Conservation (phyloP, 1,284 basidiomycete genomes). For the Mycosarcoma mackinlayi region DNA sequence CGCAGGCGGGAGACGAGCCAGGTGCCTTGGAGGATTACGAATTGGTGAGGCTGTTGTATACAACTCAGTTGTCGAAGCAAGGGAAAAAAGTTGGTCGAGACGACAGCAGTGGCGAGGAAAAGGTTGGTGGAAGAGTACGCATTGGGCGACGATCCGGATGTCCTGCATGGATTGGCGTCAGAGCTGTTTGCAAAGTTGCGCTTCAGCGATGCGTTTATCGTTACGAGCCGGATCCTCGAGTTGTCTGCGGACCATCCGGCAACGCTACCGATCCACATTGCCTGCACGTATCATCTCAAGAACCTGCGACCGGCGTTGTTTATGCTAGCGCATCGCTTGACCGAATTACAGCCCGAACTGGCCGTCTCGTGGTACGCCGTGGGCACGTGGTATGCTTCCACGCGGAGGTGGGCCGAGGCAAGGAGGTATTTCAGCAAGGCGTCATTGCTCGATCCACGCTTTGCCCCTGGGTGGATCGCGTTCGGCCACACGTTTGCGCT, state of each 20-base stretch:
- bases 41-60: constrained; percentile 91
- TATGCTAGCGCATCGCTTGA: constrained; percentile 93
- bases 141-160: constrained; percentile 88
- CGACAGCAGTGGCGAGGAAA: constrained; percentile 58
- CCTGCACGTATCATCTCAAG: constrained; percentile 94
- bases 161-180: constrained; percentile 90
- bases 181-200: constrained; percentile 86
- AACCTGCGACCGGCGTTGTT: constrained; percentile 92
- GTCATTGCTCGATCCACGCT: constrained; percentile 93
- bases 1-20: constrained; percentile 75
- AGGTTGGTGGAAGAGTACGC: constrained; percentile 77
- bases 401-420: constrained; percentile 75
- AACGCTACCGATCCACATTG: constrained; percentile 87
- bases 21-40: constrained; percentile 77
- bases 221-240: constrained; percentile 73
- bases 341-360: constrained; percentile 87
- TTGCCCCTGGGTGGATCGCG: constrained; percentile 95
- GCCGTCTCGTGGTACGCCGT: constrained; percentile 98
- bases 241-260: constrained; percentile 57
- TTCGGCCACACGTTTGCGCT: constrained; percentile 97
- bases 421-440: constrained; percentile 77
- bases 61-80: constrained; percentile 86
- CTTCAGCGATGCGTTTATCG: constrained; percentile 90
- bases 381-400: constrained; percentile 92
- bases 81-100: constrained; percentile 31